phyloP scores from a whole-genome alignment of 139 green algal genomes.

The Desmodesmus armatus region DNA sequence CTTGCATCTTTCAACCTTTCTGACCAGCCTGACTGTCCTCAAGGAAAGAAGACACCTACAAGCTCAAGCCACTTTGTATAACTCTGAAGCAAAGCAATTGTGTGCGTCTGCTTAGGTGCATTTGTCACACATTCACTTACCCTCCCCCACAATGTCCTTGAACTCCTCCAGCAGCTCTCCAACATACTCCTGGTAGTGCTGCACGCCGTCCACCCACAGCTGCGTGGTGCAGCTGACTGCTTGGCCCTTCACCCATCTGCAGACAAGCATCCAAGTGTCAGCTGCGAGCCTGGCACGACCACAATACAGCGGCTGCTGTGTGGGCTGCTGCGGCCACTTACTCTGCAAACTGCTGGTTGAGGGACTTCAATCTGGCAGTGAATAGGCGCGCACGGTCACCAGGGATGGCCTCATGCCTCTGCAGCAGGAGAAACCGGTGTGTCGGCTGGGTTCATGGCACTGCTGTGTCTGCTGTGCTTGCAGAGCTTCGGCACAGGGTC shows the following conservation, averaged over 20 bases:
- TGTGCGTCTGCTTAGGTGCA: neutral
- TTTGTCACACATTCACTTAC: neutral
- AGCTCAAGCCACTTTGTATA: too few relatives aligned
- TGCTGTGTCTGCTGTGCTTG: too few relatives aligned
- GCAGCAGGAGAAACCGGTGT: too few relatives aligned
- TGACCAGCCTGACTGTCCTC: too few relatives aligned
- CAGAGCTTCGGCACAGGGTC: too few relatives aligned
- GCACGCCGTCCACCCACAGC: slow-evolving; percentile 25
- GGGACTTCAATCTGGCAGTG: slow-evolving; percentile 1
- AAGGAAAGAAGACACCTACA: too few relatives aligned
- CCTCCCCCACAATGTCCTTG: slow-evolving; percentile 12
- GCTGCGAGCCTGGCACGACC: neutral
- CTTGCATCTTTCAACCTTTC: too few relatives aligned
- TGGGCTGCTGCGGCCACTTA: slow-evolving; percentile 7
- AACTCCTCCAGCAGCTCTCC: slow-evolving; percentile 36
- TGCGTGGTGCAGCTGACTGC: neutral
- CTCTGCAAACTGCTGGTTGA: slow-evolving; percentile 44
- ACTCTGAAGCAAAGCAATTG: too few relatives aligned
- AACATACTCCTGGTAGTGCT: slow-evolving; percentile 25
- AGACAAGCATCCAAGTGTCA: neutral
- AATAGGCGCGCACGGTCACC: slow-evolving; percentile 21
- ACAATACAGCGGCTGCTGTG: neutral
- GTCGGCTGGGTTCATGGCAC: too few relatives aligned
- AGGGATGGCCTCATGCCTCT: neutral
- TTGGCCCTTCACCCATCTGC: slow-evolving; percentile 40